Base-by-base conservation (phyloP, 495 filamentous ascomycete species). In the Aspergillus sparsus region DNA sequence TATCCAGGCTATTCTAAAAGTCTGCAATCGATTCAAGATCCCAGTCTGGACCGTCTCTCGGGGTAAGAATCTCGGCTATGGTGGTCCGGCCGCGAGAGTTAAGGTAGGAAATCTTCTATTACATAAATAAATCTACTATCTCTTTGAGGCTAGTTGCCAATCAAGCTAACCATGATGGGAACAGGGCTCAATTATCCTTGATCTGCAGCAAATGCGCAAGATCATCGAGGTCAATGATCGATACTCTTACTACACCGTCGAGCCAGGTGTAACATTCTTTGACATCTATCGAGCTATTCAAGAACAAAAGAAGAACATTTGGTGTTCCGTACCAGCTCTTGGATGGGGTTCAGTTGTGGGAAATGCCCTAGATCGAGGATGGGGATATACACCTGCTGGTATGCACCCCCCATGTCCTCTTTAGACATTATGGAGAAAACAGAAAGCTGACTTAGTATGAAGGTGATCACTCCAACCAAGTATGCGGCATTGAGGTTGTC, bases 311-410 rank as follows among this genome's bases (percentile, higher is more conserved):
- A 77, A 76, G 52, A 34, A 57, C 16, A 67, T 84, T 3, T 84
- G 81, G 80, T 76, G 78, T 6, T 79, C 78, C 60, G 74, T 70
- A 1, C 80, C 83, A 3, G 78, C 79, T 46, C 66, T 84, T 12
- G 82, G 81, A 21, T 83, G 83, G 73, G 83, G 82, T 6, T 79
- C 74, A 32, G 80, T 84, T 6, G 55, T 84, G 12, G 82, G 83
- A 34, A 84, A 85, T 69, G 76, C 71, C 12, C 15, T 57, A 6
- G 41, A 47, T 46, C 54, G 54, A 13, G 54, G 54, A 13, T 50
- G 47, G 47, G 47, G 47, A 27, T 50, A 50, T 12, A 50, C 47
- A 50, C 47, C 47, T 2, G 47, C 47, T 12, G 47, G 55, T 58
- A 49, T 46, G 55, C 27, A 31, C 18, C 11, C 12, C 9, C 31